These are phyloP conservation scores for Zygoascus sp. DNA, from an alignment of 1,139 yeast genomes.

Conservation along the genomic window DNA sequence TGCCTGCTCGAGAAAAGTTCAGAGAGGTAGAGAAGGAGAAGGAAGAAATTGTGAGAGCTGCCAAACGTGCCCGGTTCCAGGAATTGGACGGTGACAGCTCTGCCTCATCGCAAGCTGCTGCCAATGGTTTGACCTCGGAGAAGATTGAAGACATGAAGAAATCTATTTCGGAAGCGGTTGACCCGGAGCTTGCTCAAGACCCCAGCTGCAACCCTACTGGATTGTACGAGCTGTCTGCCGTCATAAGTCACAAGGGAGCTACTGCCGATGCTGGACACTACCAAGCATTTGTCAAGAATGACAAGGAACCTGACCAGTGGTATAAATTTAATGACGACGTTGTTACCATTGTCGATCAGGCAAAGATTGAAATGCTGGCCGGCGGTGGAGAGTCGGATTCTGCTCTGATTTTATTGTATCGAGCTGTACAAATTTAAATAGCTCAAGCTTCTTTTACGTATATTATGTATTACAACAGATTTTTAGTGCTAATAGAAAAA, in stretches of 20 bases:
- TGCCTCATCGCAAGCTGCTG: constrained; percentile 14
- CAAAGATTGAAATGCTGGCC: constrained; percentile 75
- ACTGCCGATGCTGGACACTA: constrained; percentile 98
- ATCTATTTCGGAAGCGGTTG: constrained; percentile 29
- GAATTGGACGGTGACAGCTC: constrained; percentile 34
- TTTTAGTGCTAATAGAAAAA: too few relatives aligned
- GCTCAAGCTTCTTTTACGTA: too few relatives aligned
- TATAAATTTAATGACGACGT: constrained; percentile 93
- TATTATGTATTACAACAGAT: not conserved
- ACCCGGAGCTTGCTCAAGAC: constrained; percentile 34
- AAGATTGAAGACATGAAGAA: constrained; percentile 38
- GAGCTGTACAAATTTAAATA: constrained; percentile 57
- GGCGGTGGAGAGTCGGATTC: constrained; percentile 99
- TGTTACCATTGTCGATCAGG: constrained; percentile 70
- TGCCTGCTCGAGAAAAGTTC: constrained; percentile 70
- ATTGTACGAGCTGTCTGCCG: constrained; percentile 74
- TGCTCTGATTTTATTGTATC: constrained; percentile 82
- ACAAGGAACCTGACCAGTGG: constrained; percentile 67
- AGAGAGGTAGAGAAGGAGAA: constrained; percentile 73
- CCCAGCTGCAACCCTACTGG: constrained; percentile 82
- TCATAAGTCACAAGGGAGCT: constrained; percentile 91
- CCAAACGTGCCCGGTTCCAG: constrained; percentile 55
- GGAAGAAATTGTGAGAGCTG: constrained; percentile 66
- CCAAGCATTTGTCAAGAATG: constrained; percentile 79
- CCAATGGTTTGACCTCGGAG: constrained; percentile 20